Evolutionary conservation across 2,329 filamentous ascomycete species (phyloP), one percentile per base, ranked within the genome.

Genomic region (Ophiosphaerella narmari): DNA sequence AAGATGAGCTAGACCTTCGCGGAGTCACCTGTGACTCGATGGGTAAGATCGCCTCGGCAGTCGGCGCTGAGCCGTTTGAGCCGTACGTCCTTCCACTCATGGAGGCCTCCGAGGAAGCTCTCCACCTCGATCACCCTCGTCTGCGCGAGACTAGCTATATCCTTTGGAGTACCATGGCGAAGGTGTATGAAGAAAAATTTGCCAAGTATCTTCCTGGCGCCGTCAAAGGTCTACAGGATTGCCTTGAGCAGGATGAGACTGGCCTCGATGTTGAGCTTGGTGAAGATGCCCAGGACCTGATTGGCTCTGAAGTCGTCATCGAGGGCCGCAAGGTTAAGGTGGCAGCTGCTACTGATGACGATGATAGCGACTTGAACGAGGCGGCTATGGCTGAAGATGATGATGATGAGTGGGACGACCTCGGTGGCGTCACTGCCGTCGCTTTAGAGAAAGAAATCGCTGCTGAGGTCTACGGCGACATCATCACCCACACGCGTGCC

Each of bases 381-480:
- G 73, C 70, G 46, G 67, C 66, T 38, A 87, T 88, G 55, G 81
- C 87, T 12, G 84, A 86, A 3, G 89, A 91, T 36, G 88, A 91
- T 41, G 89, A 93, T 37, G 90, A 91, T 50, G 90, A 91, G 54
- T 91, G 90, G 83, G 88, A 91, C 63, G 89, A 91, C 63, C 81
- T 95, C 40, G 87, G 86, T 50, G 90, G 90, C 43, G 89, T 95
- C 55, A 95, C 91, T 23, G 91, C 91, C 45, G 85, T 97, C 47
- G 91, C 93, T 21, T 84, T 96, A 65, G 94, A 97, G 81, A 97
- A 97, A 77, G 94, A 99, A 76, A 95, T 97, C 64, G 93, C 94
- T 33, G 86, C 96, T 38, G 94, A 99, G 74, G 92, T 97, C 5
- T 83, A 97, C 32, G 94, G 92, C 58, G 94, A 99, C 69, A 86